Base-by-base conservation (phyloP, 495 filamentous ascomycete species). In the Aspergillus saccharolyticus region DNA sequence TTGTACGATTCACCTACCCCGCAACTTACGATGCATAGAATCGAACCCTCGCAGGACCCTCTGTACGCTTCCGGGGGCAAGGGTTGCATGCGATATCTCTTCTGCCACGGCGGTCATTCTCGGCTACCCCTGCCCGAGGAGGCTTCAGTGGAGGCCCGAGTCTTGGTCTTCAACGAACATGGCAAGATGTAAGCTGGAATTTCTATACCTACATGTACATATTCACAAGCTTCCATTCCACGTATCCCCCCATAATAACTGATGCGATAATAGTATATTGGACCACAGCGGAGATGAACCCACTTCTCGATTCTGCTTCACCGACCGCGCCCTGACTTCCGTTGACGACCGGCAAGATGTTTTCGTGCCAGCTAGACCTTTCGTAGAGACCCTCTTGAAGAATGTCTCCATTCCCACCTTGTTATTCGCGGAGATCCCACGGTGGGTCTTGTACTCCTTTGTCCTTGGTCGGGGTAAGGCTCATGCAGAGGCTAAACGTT, bases 311-410 rank as follows among this genome's bases (percentile, higher is more conserved):
- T 55, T 42, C 25, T 15, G 5, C 24, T 55, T 55, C 28, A 4
- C 15, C 25, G 12, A 55, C 10, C 44, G 54, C 3, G 17, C 5
- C 25, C 22, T 28, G n/a, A 19, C 16, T 0, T n/a, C 24, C 9
- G 30, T 33, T n/a, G 44, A 55, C 21, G 54, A 33, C 8, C 44
- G 48, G 28, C 19, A 30, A n/a, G 25, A 48, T 9, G 44, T 25
- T 1, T 30, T 18, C 16, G 10, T 55, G 4, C 54, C 54, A 8
- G 44, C 44, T 5, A 33, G 45, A 17, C 16, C 15, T 19, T 24
- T 55, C 10, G 54, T 55, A 17, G 44, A 55, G 25, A 55, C 44
- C 1, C 5, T 55, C 10, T n/a, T 55, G 24, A 48, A 48, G n/a
- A 55, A 55, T 10, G 15, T 55, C 18, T 30, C 21, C 9, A 28